phyloP scores from a whole-genome alignment of 331 rosid genomes.

The Quercus lobata region DNA sequence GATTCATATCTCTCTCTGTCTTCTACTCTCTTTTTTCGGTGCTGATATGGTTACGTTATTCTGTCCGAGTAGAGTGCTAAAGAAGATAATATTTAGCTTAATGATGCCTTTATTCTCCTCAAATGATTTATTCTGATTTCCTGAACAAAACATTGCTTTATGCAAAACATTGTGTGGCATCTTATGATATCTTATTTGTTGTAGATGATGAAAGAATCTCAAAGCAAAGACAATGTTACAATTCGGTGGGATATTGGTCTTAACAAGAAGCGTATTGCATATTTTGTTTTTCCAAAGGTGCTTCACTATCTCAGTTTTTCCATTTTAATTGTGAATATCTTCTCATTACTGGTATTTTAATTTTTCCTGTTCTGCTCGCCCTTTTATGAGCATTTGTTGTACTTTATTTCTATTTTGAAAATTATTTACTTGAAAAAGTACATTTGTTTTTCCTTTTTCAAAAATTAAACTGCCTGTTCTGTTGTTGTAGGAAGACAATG shows the following conservation, averaged over 20 bases:
- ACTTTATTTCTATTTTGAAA: neutral
- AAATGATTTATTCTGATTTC: neutral
- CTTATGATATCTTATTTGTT: conserved; percentile 26
- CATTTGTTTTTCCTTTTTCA: neutral
- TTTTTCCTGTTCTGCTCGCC: neutral
- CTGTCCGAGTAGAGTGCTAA: neutral
- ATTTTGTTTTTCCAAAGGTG: conserved; percentile 97
- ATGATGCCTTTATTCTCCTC: neutral
- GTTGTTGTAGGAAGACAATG: conserved; percentile 86
- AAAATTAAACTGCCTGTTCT: conserved; percentile 14
- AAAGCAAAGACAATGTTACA: conserved; percentile 94
- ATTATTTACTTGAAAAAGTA: neutral
- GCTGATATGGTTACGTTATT: neutral
- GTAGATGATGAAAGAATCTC: conserved; percentile 99
- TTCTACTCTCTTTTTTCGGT: neutral
- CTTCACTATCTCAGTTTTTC: conserved; percentile 3
- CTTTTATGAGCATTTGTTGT: neutral
- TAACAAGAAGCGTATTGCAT: conserved; percentile 97
- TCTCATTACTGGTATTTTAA: neutral
- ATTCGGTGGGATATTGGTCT: conserved; percentile 98
- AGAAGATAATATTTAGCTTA: neutral
- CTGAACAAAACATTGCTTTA: neutral
- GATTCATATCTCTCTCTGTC: neutral
- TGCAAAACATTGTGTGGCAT: conserved; percentile 16
- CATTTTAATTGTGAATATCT: neutral